phyloP scores from a whole-genome alignment of 2,329 filamentous ascomycete genomes.

The Paraphaeosphaeria minitans region DNA sequence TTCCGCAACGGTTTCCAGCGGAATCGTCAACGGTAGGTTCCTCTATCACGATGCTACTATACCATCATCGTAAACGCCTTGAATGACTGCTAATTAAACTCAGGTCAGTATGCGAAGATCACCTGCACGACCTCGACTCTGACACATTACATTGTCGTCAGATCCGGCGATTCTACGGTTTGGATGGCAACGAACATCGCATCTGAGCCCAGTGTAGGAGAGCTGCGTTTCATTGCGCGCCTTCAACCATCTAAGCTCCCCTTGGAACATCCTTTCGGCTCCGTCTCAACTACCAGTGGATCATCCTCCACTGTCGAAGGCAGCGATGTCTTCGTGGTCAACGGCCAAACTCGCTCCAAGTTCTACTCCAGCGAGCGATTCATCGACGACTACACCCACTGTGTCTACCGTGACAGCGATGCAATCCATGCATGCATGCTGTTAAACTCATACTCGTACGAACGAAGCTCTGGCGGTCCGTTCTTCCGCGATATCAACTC shows the following conservation, averaged over 20 bases:
- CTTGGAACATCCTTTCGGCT: conserved; percentile 44
- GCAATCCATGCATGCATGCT: conserved; percentile 66
- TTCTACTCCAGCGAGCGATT: conserved; percentile 73
- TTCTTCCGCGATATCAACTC: conserved; percentile 67
- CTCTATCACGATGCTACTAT: not conserved
- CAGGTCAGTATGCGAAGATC: conserved; percentile 61
- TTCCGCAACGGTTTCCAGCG: conserved; percentile 59
- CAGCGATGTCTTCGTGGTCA: conserved; percentile 59
- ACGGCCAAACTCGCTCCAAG: conserved; percentile 68
- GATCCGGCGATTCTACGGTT: conserved; percentile 65
- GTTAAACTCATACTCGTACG: conserved; percentile 60
- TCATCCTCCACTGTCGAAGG: conserved; percentile 61
- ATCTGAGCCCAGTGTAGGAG: conserved; percentile 49
- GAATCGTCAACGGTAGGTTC: conserved; percentile 35
- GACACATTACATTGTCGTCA: conserved; percentile 68
- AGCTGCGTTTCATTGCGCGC: conserved; percentile 69
- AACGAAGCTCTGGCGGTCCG: conserved; percentile 68
- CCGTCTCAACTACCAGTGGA: conserved; percentile 60
- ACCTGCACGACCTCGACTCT: conserved; percentile 65
- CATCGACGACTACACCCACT: conserved; percentile 70
- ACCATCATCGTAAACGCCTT: not conserved
- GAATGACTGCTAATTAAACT: not conserved
- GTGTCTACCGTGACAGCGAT: conserved; percentile 58
- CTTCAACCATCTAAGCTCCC: conserved; percentile 54
- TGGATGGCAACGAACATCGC: conserved; percentile 63